Evolutionary conservation across 129 eudicot genomes (phyloP).

Genomic region (Kitagawia praeruptora): DNA sequence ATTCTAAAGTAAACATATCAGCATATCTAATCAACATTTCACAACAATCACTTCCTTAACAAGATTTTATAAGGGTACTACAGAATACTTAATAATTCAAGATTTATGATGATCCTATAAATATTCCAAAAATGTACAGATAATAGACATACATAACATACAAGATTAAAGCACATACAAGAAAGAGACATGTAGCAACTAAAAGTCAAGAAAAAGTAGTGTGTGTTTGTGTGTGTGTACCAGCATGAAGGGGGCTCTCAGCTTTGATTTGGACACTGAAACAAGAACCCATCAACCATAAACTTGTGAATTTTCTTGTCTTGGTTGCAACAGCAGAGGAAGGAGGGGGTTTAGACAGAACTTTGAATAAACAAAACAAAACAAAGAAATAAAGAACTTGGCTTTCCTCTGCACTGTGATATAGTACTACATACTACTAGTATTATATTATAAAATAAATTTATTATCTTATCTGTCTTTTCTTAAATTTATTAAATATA

Average conservation of each 20-base stretch:
- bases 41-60: not conserved
- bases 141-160: not conserved
- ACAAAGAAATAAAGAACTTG: conserved; percentile 2
- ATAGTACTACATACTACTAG: not conserved
- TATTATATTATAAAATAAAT: no score
- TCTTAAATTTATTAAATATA: not conserved
- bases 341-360: not conserved
- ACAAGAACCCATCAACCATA: conserved; percentile 35
- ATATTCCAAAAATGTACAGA: not conserved
- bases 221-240: conserved; percentile 10
- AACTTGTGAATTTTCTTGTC: not conserved
- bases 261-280: conserved; percentile 31
- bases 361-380: not conserved
- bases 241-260: conserved; percentile 34
- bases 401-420: not conserved
- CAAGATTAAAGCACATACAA: not conserved
- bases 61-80: not conserved
- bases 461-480: not conserved
- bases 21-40: not conserved
- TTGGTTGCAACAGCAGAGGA: conserved; percentile 1
- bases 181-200: not conserved
- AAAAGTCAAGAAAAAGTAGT: not conserved
- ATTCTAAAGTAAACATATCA: not conserved
- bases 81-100: not conserved
- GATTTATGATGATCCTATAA: not conserved